Conservation (phyloP, 2,329 filamentous ascomycete genomes). For the Aspergillus uvarum region DNA sequence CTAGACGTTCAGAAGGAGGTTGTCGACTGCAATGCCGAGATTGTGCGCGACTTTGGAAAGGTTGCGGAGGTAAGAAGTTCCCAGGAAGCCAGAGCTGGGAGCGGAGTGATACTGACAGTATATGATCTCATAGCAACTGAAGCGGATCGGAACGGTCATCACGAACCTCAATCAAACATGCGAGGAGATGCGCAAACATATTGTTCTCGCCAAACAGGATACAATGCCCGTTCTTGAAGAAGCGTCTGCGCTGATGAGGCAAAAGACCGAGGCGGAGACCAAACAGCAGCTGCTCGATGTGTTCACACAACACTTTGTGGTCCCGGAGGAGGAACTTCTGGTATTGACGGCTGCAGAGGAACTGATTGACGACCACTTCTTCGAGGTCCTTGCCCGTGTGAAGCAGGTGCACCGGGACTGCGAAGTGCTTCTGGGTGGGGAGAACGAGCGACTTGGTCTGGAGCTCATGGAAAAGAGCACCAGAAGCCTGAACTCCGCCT, state of each 20-base stretch:
- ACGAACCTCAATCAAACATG: conserved; percentile 76
- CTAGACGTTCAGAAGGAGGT: conserved; percentile 87
- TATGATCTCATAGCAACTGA: conserved; percentile 66
- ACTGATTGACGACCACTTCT: conserved; percentile 83
- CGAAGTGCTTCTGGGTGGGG: conserved; percentile 82
- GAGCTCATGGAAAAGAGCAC: conserved; percentile 92
- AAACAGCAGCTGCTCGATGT: conserved; percentile 77
- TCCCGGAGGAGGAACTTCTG: conserved; percentile 78
- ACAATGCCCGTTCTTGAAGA: conserved; percentile 75
- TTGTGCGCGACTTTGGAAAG: conserved; percentile 82
- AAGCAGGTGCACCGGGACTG: conserved; percentile 89
- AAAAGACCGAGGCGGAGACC: conserved; percentile 71
- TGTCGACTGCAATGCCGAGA: conserved; percentile 85
- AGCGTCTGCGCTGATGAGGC: conserved; percentile 68
- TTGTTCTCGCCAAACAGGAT: conserved; percentile 71
- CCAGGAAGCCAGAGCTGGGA: conserved; percentile 6
- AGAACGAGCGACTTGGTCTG: conserved; percentile 81
- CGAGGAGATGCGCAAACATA: conserved; percentile 74
- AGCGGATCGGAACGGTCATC: conserved; percentile 77
- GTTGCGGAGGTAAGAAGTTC: conserved; percentile 71
- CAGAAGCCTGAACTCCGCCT: conserved; percentile 80
- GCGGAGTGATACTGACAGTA: conserved; percentile 14
- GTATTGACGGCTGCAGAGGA: conserved; percentile 74
- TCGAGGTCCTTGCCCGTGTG: conserved; percentile 70
- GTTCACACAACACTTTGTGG: conserved; percentile 78